These are phyloP conservation scores for Biscogniauxia mediterranea DNA, from an alignment of 2,329 filamentous ascomycete species.

Conservation along the genomic window DNA sequence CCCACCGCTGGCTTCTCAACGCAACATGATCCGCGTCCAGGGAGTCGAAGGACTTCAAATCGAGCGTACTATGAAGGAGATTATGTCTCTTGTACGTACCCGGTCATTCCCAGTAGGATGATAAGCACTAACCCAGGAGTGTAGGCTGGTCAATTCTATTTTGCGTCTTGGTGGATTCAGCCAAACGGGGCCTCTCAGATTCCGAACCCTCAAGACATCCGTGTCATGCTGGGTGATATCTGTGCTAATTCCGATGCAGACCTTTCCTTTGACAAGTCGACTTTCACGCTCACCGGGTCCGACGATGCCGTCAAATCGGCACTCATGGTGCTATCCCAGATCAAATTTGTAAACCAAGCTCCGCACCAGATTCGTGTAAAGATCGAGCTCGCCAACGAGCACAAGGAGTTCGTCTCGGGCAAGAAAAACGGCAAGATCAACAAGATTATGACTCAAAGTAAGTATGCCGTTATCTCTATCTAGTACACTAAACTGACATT, in stretches of 20 bases:
- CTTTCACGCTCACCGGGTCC: conserved; percentile 90
- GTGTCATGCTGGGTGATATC: conserved; percentile 90
- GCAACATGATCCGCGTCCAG: conserved; percentile 83
- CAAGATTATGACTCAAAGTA: conserved; percentile 99
- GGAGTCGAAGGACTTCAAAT: conserved; percentile 91
- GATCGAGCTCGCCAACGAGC: conserved; percentile 97
- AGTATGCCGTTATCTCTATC: conserved; percentile 23
- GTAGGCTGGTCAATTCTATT: conserved; percentile 94
- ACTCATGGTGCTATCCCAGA: conserved; percentile 89
- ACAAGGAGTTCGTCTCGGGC: conserved; percentile 98
- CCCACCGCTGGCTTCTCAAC: conserved; percentile 81
- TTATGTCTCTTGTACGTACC: conserved; percentile 81
- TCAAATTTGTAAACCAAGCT: conserved; percentile 81
- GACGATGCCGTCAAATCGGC: conserved; percentile 95
- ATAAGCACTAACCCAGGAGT: conserved; percentile 25
- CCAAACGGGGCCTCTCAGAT: conserved; percentile 65
- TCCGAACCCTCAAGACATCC: conserved; percentile 69
- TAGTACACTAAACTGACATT: conserved; percentile 18
- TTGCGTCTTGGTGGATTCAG: conserved; percentile 92
- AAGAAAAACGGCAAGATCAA: conserved; percentile 99
- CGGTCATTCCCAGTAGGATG: background rate
- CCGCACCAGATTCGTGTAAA: conserved; percentile 95
- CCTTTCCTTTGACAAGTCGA: conserved; percentile 89
- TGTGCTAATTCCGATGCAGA: conserved; percentile 96
- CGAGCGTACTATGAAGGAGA: conserved; percentile 89